These are phyloP conservation scores for Pugionium cornutum DNA, from an alignment of 345 rosid species.

Conservation along the genomic window DNA sequence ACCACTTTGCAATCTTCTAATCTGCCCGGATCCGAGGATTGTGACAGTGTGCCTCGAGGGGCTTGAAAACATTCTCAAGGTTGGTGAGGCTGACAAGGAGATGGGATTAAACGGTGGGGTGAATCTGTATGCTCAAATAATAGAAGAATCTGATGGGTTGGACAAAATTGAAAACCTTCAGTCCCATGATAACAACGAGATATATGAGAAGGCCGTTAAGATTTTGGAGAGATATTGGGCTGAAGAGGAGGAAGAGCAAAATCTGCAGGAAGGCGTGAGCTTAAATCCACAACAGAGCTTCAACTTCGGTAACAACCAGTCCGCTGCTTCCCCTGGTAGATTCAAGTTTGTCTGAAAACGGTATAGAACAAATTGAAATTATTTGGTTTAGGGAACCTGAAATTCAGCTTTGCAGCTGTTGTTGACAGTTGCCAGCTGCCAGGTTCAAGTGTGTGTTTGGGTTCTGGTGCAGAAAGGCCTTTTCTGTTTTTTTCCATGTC, in stretches of 20 bases:
- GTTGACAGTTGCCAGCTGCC: constrained; percentile 33
- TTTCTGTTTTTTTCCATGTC: constrained; percentile 21
- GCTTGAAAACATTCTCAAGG: constrained; percentile 78
- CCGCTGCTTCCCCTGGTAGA: constrained; percentile 61
- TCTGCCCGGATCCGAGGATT: constrained; percentile 78
- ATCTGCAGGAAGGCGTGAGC: constrained; percentile 42
- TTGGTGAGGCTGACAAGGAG: constrained; percentile 78
- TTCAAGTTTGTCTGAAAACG: constrained; percentile 64
- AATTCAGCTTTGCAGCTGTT: constrained; percentile 38
- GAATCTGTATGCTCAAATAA: constrained; percentile 61
- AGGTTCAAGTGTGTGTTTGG: constrained; percentile 39
- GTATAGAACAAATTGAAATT: constrained; percentile 29
- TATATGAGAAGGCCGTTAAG: constrained; percentile 80
- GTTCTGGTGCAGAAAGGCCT: constrained; percentile 34
- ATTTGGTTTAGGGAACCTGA: constrained; percentile 16
- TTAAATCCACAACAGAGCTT: constrained; percentile 50
- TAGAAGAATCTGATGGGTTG: constrained; percentile 74
- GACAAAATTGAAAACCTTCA: constrained; percentile 84
- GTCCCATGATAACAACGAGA: constrained; percentile 78
- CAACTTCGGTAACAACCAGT: constrained; percentile 55
- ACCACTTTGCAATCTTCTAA: constrained; percentile 80
- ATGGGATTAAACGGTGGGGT: constrained; percentile 57
- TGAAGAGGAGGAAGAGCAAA: constrained; percentile 65
- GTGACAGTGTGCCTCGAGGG: constrained; percentile 90
- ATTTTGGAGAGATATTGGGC: constrained; percentile 82